A percentile compares a stretch with the other conserved stretches of the same genome.
phyloP scores from a whole-genome alignment of 2,329 filamentous ascomycete genomes.

The Pseudocercospora vitis region DNA sequence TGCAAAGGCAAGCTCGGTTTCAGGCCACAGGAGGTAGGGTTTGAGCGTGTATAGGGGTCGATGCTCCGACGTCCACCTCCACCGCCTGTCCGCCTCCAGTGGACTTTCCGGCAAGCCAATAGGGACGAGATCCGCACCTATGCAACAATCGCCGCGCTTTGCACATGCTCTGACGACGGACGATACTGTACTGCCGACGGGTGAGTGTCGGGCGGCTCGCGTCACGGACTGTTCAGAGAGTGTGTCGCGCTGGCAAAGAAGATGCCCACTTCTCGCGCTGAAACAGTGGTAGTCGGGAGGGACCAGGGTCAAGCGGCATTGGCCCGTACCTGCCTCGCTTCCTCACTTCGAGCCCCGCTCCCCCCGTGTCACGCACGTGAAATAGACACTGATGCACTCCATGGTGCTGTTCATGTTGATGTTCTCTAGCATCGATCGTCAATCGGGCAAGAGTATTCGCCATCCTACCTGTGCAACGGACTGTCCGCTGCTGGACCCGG shows the following conservation, averaged over 20 bases:
- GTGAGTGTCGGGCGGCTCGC: neutral
- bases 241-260: no score
- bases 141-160: neutral
- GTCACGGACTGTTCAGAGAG: neutral
- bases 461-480: no score
- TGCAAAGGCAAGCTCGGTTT: constrained; percentile 3
- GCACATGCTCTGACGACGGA: neutral
- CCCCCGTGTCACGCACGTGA: no score
- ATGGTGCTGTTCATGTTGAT: no score
- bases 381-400: no score
- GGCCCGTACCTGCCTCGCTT: no score
- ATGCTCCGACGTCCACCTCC: no score
- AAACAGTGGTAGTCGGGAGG: neutral
- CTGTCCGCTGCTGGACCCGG: no score
- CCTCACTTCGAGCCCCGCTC: no score
- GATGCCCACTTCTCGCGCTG: neutral
- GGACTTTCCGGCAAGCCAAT: neutral
- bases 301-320: no score
- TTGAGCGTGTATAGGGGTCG: neutral
- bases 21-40: constrained; percentile 2
- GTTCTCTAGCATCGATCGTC: no score
- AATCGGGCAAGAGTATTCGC: no score
- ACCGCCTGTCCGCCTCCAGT: neutral
- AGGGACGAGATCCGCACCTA: neutral
- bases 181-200: neutral